Evolutionary conservation across 352 stramenopile genomes (phyloP).

Genomic region (Phytophthora citricola): DNA sequence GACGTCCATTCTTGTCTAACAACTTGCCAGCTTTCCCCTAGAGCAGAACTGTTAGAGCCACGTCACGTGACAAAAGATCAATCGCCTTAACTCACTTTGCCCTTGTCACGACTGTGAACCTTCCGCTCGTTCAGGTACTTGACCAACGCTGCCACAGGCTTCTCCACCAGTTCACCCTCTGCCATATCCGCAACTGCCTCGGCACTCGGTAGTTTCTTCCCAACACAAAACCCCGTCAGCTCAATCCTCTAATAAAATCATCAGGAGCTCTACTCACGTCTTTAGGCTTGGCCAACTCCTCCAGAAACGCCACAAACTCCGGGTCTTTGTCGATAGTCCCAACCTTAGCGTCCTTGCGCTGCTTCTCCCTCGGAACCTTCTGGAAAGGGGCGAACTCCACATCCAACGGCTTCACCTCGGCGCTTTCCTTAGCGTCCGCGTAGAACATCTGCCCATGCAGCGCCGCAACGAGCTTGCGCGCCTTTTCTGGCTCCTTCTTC

Average conservation of each 20-base stretch:
- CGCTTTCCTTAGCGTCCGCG: slow-evolving; percentile 45
- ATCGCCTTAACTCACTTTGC: slow-evolving; percentile 48
- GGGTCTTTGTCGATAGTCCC: slow-evolving; percentile 77
- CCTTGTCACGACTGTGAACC: slow-evolving; percentile 64
- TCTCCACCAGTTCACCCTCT: slow-evolving; percentile 64
- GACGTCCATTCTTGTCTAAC: slow-evolving; percentile 50
- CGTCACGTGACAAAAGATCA: neutral
- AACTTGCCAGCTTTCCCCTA: slow-evolving; percentile 47
- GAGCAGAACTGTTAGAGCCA: slow-evolving; percentile 14
- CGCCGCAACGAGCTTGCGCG: slow-evolving; percentile 53
- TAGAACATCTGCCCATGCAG: slow-evolving; percentile 59
- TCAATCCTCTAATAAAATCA: neutral
- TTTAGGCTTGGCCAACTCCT: slow-evolving; percentile 68
- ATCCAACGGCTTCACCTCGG: slow-evolving; percentile 39
- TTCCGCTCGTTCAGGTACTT: slow-evolving; percentile 88
- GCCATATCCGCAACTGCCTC: slow-evolving; percentile 60
- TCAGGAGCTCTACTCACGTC: slow-evolving; percentile 47
- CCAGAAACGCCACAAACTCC: slow-evolving; percentile 78
- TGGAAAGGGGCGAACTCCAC: slow-evolving; percentile 83
- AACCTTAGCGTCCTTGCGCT: slow-evolving; percentile 79
- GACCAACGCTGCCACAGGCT: slow-evolving; percentile 76
- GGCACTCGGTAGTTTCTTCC: slow-evolving; percentile 76
- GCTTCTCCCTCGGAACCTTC: slow-evolving; percentile 83
- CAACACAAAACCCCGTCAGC: slow-evolving; percentile 12
- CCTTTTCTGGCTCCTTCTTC: slow-evolving; percentile 66